Evolutionary conservation across 1,139 yeast genomes (phyloP), one percentile per base, ranked within the genome.

Genomic region (Hemisphaericaspora xylofermentans): DNA sequence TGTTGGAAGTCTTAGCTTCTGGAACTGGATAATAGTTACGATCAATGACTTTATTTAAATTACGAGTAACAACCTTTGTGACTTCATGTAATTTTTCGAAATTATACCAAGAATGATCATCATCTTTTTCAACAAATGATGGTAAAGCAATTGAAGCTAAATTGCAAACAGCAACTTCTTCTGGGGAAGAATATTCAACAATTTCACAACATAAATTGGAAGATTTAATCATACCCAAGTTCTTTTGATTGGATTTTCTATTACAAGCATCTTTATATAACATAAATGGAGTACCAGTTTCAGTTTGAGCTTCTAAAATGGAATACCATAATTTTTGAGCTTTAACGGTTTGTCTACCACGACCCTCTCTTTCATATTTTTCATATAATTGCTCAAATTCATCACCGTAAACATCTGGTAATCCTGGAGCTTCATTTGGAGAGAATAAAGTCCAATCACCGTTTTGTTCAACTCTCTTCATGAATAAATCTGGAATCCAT

Each of bases 201-300:
- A 88, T 84, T 67, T 88, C 96, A 63, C 95, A 85, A 68, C 96
- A 88, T 66, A 88, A 74, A 66, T 88, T 88, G 31, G 95, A 87
- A 33, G 94, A 84, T 68, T 88, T 88, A 67, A 88, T 88, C 38
- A 84, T 74, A 57, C 96, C 96, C 63, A 88, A 71, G 63, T 88
- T 88, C 78, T 87, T 80, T 67, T 88, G 96, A 66, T 88, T 88
- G 48, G 87, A 74, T 68, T 88, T 88, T 50, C 74, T 57, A 70
- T 88, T 88, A 71, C 95, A 85, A 33, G 95, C 80, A 68, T 88
- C 96, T 68, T 88, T 88, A 73, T 87, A 88, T 36, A 88, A 75
- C 88, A 88, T 86, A 72, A 85, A 88, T 39, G 96, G 96, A 56
- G 88, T 85, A 59, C 96, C 96, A 27, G 96, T 88, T 71, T 88